These are phyloP conservation scores for Hordeum pubiflorum DNA, from an alignment of 202 grass and related monocot genomes.

Conservation along the genomic window DNA sequence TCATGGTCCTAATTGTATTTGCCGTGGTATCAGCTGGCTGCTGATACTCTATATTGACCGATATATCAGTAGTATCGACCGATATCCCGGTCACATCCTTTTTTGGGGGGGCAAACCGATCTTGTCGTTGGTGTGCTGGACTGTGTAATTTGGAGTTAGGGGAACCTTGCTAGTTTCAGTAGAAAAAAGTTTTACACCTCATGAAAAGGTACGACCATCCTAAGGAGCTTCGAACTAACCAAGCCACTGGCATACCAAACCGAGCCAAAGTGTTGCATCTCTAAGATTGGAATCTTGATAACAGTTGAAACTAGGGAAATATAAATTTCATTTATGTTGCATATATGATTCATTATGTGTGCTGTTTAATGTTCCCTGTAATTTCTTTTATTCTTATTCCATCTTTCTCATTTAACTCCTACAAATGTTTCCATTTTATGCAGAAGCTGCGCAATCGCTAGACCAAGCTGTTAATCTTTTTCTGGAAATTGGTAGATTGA, in stretches of 20 bases:
- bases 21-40: background rate
- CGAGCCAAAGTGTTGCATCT: background rate
- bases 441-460: slow-evolving; percentile 66
- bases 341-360: background rate
- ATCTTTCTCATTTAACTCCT: background rate
- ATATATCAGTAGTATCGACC: background rate
- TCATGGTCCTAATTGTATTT: background rate
- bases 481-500: slow-evolving; percentile 80
- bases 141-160: background rate
- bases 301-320: background rate
- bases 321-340: background rate
- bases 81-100: background rate
- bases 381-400: background rate
- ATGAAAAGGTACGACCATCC: background rate
- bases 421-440: slow-evolving; percentile 12
- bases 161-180: background rate
- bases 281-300: background rate
- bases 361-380: background rate
- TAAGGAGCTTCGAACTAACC: background rate
- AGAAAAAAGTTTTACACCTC: background rate
- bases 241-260: background rate
- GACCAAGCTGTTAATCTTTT: slow-evolving; percentile 74
- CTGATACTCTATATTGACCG: background rate
- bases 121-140: background rate
- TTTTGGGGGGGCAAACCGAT: background rate